phyloP scores from a whole-genome alignment of 805 yeast genomes.

The Yarrowia sp. region DNA sequence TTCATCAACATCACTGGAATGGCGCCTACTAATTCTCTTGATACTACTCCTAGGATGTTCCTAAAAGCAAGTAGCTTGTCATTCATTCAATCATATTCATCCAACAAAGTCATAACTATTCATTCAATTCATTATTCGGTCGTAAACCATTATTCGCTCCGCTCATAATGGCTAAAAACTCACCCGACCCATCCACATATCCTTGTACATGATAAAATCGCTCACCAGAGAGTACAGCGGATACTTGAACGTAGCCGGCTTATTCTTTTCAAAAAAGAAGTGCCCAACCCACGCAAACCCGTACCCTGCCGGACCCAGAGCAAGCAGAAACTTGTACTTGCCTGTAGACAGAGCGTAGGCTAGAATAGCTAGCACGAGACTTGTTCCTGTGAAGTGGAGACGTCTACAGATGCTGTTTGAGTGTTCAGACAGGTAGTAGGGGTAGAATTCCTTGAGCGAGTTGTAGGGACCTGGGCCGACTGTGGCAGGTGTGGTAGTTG shows the following conservation, averaged over 20 bases:
- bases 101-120: too few species aligned
- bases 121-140: too few species aligned
- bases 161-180: too few species aligned
- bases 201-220: slow-evolving; percentile 18
- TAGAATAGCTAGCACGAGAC: not conserved
- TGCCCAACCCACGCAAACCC: slow-evolving; percentile 22
- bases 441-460: slow-evolving; percentile 2
- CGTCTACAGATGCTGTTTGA: slow-evolving; percentile 12
- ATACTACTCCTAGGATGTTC: too few species aligned
- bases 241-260: slow-evolving; percentile 19
- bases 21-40: too few species aligned
- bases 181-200: slow-evolving; percentile 3
- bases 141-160: too few species aligned
- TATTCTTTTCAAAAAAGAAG: slow-evolving; percentile 12
- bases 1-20: too few species aligned
- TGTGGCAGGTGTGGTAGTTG: not conserved
- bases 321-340: not conserved
- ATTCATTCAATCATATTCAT: too few species aligned
- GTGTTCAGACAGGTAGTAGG: slow-evolving; percentile 16
- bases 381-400: slow-evolving; percentile 4
- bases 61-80: too few species aligned
- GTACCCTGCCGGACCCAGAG: not conserved
- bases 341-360: not conserved
- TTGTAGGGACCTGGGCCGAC: not conserved
- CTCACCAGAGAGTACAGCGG: slow-evolving; percentile 10